These are phyloP conservation scores for Yamadazyma membranifaciens DNA, from an alignment of 1,139 yeast genomes.

Conservation along the genomic window DNA sequence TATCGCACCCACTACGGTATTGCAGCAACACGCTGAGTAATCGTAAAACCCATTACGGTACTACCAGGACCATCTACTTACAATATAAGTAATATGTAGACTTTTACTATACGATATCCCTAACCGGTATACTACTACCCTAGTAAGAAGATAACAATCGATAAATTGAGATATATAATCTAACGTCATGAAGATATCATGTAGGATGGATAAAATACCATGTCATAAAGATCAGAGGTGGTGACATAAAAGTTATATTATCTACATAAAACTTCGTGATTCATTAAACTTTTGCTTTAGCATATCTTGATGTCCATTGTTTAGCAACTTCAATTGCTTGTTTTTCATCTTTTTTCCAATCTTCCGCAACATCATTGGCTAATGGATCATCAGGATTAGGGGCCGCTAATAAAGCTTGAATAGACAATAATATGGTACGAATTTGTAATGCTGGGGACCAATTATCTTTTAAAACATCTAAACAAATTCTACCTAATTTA, in stretches of 20 bases:
- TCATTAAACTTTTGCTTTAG: conserved; percentile 22
- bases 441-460: conserved; percentile 99
- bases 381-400: conserved; percentile 99
- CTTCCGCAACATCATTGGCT: conserved; percentile 96
- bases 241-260: neutral
- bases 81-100: too few species aligned
- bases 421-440: conserved; percentile 86
- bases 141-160: too few species aligned
- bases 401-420: conserved; percentile 91
- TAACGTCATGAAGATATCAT: too few species aligned
- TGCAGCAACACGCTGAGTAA: too few species aligned
- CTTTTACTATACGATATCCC: too few species aligned
- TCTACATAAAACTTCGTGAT: neutral
- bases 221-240: neutral
- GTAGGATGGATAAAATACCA: too few species aligned
- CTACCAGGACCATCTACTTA: too few species aligned
- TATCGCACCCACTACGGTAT: too few species aligned
- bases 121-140: too few species aligned
- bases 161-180: too few species aligned
- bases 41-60: neutral
- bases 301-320: conserved; percentile 80
- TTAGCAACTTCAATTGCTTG: conserved; percentile 81
- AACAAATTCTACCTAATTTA: conserved; percentile 89
- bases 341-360: conserved; percentile 86
- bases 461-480: conserved; percentile 84